phyloP scores from a whole-genome alignment of 306 rosid genomes.

The Gastrolobium villosum region DNA sequence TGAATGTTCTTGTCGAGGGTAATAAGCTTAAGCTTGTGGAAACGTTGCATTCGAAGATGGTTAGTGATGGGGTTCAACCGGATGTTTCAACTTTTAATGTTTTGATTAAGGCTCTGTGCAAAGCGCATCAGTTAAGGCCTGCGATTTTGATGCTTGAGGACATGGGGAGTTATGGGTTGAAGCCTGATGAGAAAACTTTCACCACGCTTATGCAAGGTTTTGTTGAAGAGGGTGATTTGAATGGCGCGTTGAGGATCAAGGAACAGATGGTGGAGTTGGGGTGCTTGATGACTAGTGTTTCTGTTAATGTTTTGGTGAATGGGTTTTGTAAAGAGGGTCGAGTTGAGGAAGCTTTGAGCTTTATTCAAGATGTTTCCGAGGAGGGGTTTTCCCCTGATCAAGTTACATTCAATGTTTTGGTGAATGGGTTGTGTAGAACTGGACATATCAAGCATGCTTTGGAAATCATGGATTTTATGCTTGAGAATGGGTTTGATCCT shows the following conservation, averaged over 20 bases:
- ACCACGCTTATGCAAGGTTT: conserved; percentile 87
- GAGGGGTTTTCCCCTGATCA: conserved; percentile 80
- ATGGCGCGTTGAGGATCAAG: conserved; percentile 76
- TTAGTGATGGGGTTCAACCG: conserved; percentile 58
- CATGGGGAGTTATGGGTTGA: conserved; percentile 68
- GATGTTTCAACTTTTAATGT: conserved; percentile 80
- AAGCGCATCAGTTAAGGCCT: conserved; percentile 86
- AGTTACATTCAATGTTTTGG: conserved; percentile 79
- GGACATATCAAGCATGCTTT: conserved; percentile 78
- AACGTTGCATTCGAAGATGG: conserved; percentile 66
- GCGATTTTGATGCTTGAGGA: conserved; percentile 90
- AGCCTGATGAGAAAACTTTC: conserved; percentile 80
- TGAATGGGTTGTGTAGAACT: conserved; percentile 74
- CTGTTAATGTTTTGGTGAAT: conserved; percentile 78
- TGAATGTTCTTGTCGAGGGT: conserved; percentile 75
- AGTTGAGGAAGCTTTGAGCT: conserved; percentile 74
- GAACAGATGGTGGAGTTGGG: conserved; percentile 78
- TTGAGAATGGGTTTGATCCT: conserved; percentile 76
- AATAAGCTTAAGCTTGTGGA: conserved; percentile 81
- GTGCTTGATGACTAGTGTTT: conserved; percentile 57
- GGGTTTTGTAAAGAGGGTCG: conserved; percentile 82
- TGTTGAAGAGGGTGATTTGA: conserved; percentile 73
- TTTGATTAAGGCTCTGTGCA: conserved; percentile 85
- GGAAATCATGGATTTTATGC: conserved; percentile 86
- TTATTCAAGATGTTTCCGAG: conserved; percentile 61